Percentiles rank a stretch among this genome's conserved stretches.
phyloP scores from a whole-genome alignment of 176 grass and related monocot genomes.

The Musa itinerans region DNA sequence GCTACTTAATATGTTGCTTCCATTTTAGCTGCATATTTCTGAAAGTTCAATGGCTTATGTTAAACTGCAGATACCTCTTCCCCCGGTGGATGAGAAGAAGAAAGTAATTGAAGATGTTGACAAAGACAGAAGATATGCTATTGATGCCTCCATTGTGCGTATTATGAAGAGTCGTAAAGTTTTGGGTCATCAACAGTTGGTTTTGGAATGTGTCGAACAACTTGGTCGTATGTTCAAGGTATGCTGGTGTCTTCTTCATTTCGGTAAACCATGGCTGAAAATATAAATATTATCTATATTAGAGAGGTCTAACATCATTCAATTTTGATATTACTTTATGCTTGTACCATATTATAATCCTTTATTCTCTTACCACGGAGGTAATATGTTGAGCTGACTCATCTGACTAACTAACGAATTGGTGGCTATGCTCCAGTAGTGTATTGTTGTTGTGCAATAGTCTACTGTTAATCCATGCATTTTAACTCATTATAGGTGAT shows the following conservation, averaged over 20 bases:
- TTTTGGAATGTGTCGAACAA: slow-evolving; percentile 85
- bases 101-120: slow-evolving; percentile 95
- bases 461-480: too few species aligned
- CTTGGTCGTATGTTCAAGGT: slow-evolving; percentile 55
- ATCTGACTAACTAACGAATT: too few species aligned
- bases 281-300: background rate
- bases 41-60: background rate
- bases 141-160: slow-evolving; percentile 90
- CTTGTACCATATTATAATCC: too few species aligned
- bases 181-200: slow-evolving; percentile 68
- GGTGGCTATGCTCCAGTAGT: too few species aligned
- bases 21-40: background rate
- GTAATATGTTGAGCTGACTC: too few species aligned
- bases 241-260: background rate
- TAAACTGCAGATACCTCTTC: slow-evolving; percentile 54
- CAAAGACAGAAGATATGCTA: slow-evolving; percentile 87
- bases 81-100: slow-evolving; percentile 97
- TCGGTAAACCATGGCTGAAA: background rate
- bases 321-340: too few species aligned
- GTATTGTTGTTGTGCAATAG: too few species aligned
- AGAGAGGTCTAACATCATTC: background rate
- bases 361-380: background rate
- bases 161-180: slow-evolving; percentile 96
- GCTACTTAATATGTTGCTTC: background rate
- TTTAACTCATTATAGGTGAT: too few species aligned